These are phyloP conservation scores for Sporothrix globosa DNA, from an alignment of 2,329 filamentous ascomycete genomes.

Conservation along the genomic window DNA sequence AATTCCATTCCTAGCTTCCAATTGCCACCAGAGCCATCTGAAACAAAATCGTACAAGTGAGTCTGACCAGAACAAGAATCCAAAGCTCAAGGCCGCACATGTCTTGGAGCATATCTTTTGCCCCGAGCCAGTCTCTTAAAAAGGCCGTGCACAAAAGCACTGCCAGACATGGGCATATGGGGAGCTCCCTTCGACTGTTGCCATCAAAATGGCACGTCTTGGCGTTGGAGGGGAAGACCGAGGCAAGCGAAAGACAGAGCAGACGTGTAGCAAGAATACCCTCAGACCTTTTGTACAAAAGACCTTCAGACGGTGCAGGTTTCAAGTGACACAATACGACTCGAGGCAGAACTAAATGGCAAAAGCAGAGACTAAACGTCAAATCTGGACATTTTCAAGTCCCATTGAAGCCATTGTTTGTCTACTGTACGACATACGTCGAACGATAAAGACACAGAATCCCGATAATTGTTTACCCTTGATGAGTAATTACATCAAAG, in stretches of 20 bases:
- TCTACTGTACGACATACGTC: neutral
- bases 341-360: neutral
- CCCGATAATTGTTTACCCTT: neutral
- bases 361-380: neutral
- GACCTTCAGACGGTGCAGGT: neutral
- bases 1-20: neutral
- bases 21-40: neutral
- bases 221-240: neutral
- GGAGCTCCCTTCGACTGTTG: neutral
- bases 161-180: neutral
- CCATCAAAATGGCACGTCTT: constrained; percentile 8
- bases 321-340: neutral
- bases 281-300: neutral
- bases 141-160: constrained; percentile 1
- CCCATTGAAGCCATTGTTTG: neutral
- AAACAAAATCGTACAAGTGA: neutral
- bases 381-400: neutral
- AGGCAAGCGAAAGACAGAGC: no score
- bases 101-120: neutral
- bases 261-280: neutral
- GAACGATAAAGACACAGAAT: neutral
- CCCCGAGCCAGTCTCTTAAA: neutral
- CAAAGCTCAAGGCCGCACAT: neutral
- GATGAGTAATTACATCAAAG: neutral
- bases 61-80: neutral